Evolutionary conservation across 148 eudicot species (phyloP).

Genomic region (Dysphania ambrosioides): DNA sequence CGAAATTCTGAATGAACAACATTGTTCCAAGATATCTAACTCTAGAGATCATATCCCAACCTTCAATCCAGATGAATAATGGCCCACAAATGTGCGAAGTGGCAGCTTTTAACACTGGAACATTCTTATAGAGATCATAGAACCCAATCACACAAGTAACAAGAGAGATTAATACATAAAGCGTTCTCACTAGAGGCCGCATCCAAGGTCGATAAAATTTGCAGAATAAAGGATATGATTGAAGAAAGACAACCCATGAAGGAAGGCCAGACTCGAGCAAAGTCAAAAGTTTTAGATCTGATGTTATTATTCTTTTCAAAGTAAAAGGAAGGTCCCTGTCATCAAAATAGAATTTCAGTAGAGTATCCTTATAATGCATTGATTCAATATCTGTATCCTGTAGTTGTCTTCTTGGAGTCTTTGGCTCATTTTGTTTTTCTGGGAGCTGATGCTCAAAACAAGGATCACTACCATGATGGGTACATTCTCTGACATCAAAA

Average conservation of each 20-base stretch:
- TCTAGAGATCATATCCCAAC: slow-evolving; percentile 88
- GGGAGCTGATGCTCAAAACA: slow-evolving; percentile 22
- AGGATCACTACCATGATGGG: slow-evolving; percentile 22
- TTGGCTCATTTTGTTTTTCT: slow-evolving; percentile 37
- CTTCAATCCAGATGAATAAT: slow-evolving; percentile 83
- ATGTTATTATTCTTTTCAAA: slow-evolving; percentile 59
- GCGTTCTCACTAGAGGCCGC: slow-evolving; percentile 79
- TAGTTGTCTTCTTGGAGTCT: slow-evolving; percentile 21
- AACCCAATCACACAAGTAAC: slow-evolving; percentile 87
- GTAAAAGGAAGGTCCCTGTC: slow-evolving; percentile 78
- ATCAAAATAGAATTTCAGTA: slow-evolving; percentile 65
- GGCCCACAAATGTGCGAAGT: slow-evolving; percentile 87
- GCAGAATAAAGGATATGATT: slow-evolving; percentile 89
- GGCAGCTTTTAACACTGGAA: slow-evolving; percentile 82
- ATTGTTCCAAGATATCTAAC: slow-evolving; percentile 89
- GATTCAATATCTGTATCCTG: slow-evolving; percentile 47
- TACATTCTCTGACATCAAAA: slow-evolving; percentile 54
- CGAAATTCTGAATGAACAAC: slow-evolving; percentile 82
- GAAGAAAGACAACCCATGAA: slow-evolving; percentile 93
- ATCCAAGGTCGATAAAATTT: slow-evolving; percentile 95
- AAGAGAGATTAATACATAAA: slow-evolving; percentile 63
- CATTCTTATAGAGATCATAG: slow-evolving; percentile 92
- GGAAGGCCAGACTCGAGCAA: slow-evolving; percentile 92
- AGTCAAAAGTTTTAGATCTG: slow-evolving; percentile 73
- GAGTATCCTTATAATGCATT: slow-evolving; percentile 61